Evolutionary conservation across 2,329 filamentous ascomycete species (phyloP).

Genomic region (Rhynchosporium agropyri): DNA sequence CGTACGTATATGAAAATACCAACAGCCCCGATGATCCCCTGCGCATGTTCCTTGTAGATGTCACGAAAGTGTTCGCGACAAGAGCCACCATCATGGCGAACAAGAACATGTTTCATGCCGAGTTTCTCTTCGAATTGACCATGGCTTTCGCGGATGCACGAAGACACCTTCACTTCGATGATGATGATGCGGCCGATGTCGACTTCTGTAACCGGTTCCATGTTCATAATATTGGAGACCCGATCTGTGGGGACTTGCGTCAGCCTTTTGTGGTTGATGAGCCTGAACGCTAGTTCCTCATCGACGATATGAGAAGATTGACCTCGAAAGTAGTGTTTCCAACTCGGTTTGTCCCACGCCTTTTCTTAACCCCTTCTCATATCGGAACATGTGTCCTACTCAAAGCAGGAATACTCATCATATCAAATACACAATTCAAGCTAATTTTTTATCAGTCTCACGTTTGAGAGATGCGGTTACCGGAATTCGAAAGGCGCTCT

Average conservation of each 20-base stretch:
- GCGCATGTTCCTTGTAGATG: background rate
- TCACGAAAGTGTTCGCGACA: background rate
- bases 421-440: too few species aligned
- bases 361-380: too few species aligned
- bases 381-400: too few species aligned
- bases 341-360: too few species aligned
- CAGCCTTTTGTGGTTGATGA: background rate
- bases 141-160: background rate
- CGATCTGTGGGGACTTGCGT: background rate
- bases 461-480: too few species aligned
- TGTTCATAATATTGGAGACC: background rate
- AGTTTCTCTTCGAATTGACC: background rate
- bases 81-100: background rate
- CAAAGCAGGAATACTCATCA: too few species aligned
- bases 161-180: background rate
- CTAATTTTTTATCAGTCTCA: too few species aligned
- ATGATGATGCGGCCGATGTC: background rate
- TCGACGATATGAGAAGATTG: background rate
- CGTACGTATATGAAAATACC: background rate
- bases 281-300: background rate
- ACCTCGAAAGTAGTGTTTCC: too few species aligned
- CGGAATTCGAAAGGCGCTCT: too few species aligned
- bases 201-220: background rate
- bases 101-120: background rate
- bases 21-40: background rate